Percentiles rank a stretch among this genome's conserved stretches.
These are phyloP conservation scores for Puccinia novopanici DNA, from an alignment of 1,284 basidiomycete genomes.

Conservation along the genomic window DNA sequence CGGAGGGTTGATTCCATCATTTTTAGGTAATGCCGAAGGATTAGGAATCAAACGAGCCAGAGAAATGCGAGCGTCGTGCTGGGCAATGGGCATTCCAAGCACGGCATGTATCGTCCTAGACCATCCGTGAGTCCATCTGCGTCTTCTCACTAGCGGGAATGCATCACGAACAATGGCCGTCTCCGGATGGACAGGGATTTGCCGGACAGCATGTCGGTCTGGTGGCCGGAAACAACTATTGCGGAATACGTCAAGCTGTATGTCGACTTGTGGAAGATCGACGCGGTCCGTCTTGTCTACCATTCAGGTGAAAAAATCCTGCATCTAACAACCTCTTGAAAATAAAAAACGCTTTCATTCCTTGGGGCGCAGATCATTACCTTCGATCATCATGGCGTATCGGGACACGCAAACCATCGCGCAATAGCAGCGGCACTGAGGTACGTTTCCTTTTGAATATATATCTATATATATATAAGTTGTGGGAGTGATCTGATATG, in stretches of 20 bases:
- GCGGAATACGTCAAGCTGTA: too few species aligned
- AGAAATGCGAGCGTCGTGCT: constrained; percentile 46
- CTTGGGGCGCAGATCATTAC: constrained; percentile 23
- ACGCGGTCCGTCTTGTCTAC: constrained; percentile 18
- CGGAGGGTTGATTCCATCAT: neutral
- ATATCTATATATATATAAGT: too few species aligned
- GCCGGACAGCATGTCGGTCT: constrained; percentile 47
- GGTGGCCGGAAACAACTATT: too few species aligned
- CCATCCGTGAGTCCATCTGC: constrained; percentile 48
- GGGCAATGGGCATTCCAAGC: constrained; percentile 41
- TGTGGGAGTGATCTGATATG: too few species aligned
- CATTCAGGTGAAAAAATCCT: neutral
- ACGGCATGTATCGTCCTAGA: constrained; percentile 34
- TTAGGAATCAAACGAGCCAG: constrained; percentile 35
- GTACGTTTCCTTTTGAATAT: too few species aligned
- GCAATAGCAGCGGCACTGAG: constrained; percentile 26
- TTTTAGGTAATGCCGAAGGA: constrained; percentile 41
- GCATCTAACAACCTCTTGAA: neutral
- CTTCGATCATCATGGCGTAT: constrained; percentile 50
- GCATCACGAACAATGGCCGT: neutral
- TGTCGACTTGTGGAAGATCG: too few species aligned
- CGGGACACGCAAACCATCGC: too few species aligned
- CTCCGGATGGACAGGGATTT: constrained; percentile 22
- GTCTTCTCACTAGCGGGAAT: too few species aligned
- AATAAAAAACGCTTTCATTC: neutral